Evolutionary conservation across 2,329 filamentous ascomycete species (phyloP).

Genomic region (Monilinia fructicola): DNA sequence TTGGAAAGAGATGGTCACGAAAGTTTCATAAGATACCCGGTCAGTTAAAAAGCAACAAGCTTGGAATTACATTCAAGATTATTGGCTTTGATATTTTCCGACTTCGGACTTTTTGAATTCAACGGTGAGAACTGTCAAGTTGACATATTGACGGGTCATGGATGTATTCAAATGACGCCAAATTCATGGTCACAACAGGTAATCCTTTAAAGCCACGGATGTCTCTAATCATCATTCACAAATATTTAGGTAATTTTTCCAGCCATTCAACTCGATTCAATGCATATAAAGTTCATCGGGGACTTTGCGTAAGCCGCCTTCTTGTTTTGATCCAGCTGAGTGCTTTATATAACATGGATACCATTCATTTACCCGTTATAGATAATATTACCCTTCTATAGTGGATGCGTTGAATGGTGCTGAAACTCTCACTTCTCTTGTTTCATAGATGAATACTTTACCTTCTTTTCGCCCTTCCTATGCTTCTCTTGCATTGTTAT

Average conservation of each 20-base stretch:
- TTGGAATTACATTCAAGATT: not conserved
- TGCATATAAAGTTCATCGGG: slow-evolving; percentile 14
- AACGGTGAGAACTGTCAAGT: slow-evolving; percentile 8
- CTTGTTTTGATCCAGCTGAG: not conserved
- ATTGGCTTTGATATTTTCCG: not conserved
- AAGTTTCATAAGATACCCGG: slow-evolving; percentile 18
- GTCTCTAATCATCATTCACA: not conserved
- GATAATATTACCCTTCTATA: slow-evolving; percentile 10
- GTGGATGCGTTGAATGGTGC: not conserved
- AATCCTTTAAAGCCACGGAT: not conserved
- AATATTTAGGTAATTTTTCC: slow-evolving; percentile 3
- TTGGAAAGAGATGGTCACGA: not conserved
- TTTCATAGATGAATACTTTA: not conserved
- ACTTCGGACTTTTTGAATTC: slow-evolving; percentile 11
- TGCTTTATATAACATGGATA: not conserved
- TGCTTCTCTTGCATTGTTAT: slow-evolving; percentile 6
- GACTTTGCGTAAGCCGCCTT: slow-evolving; percentile 11
- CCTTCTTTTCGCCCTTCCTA: not conserved
- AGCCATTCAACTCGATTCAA: slow-evolving; percentile 11
- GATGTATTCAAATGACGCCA: slow-evolving; percentile 3
- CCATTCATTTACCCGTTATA: not conserved
- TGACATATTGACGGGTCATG: slow-evolving; percentile 3
- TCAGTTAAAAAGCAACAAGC: not conserved
- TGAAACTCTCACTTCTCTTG: not conserved
- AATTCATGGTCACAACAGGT: not conserved